Conservation (phyloP, 2,329 filamentous ascomycete genomes). For the Diaporthe longicolla region DNA sequence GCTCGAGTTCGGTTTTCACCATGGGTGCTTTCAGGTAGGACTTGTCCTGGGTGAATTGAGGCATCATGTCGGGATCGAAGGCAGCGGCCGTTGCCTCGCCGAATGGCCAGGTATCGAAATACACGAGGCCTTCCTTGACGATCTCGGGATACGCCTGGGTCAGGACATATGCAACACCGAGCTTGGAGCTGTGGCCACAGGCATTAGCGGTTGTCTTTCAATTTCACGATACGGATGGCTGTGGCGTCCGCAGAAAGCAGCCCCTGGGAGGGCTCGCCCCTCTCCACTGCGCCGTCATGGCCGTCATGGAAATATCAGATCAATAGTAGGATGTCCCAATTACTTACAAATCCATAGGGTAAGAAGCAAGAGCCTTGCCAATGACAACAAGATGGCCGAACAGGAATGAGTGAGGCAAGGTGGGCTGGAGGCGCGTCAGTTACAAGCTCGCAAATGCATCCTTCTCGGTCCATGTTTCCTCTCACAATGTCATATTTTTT, state of each 20-base stretch:
- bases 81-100: conserved; percentile 52
- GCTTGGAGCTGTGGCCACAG: background rate
- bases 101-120: conserved; percentile 58
- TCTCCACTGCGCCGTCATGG: no score
- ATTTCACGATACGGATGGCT: background rate
- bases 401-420: conserved; percentile 54
- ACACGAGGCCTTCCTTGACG: conserved; percentile 48
- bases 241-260: background rate
- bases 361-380: conserved; percentile 47
- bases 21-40: conserved; percentile 50
- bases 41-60: conserved; percentile 55
- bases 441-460: no score
- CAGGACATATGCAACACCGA: conserved; percentile 4
- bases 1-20: conserved; percentile 47
- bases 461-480: background rate
- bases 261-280: no score
- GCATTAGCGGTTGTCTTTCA: background rate
- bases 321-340: conserved; percentile 44
- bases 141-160: conserved; percentile 50
- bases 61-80: conserved; percentile 54
- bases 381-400: conserved; percentile 51
- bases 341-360: conserved; percentile 48
- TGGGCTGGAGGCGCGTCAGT: conserved; percentile 45
- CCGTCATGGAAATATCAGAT: background rate
- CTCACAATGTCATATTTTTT: conserved; percentile 50